Evolutionary conservation across 352 stramenopile species (phyloP), one percentile per base, ranked within the genome.

Genomic region (Pythium guiyangense): DNA sequence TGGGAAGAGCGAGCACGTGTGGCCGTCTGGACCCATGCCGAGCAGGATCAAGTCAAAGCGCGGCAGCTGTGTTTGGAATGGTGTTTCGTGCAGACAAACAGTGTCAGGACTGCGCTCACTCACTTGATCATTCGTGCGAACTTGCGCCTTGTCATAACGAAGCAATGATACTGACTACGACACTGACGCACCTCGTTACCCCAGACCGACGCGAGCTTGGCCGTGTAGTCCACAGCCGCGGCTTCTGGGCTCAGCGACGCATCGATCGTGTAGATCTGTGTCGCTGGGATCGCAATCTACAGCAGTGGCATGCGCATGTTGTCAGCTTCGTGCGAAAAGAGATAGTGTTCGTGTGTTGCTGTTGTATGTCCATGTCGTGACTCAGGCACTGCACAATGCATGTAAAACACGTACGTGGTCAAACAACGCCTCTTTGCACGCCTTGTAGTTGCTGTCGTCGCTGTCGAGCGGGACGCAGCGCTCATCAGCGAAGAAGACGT

Each of bases 1-100:
- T 0, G 97, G 97, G 74, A 99, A 99, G 20, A 99, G 80, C 50
- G 94, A 99, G 70, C 94, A 98, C 18, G 96, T 99, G 80, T 99
- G 97, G 14, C 97, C 97, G 69, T 99, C 97, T 6, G 96, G 96
- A 22, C 97, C 97, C 82, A 99, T 98, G 39, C 97, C 97, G 4
- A 99, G 77, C 40, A 99, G 63, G 22, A 98, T 90, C 54, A 98
- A 68, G 69, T 99, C 97, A 49, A 99, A 96, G 60, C 79, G 77
- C 40, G 92, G 91, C 11, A 91, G 67, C 83, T 92, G 49, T 14
- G n/a, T n/a, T n/a, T n/a, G n/a, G n/a, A n/a, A n/a, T n/a, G n/a
- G 29, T 14, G 42, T 44, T 26, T 17, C 12, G 17, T n/a, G 27
- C 26, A 22, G 12, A n/a, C 17, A 22, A 45, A 27, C 9, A 10